Evolutionary conservation across 305 asterid species (phyloP).

Genomic region (Andrographis paniculata): DNA sequence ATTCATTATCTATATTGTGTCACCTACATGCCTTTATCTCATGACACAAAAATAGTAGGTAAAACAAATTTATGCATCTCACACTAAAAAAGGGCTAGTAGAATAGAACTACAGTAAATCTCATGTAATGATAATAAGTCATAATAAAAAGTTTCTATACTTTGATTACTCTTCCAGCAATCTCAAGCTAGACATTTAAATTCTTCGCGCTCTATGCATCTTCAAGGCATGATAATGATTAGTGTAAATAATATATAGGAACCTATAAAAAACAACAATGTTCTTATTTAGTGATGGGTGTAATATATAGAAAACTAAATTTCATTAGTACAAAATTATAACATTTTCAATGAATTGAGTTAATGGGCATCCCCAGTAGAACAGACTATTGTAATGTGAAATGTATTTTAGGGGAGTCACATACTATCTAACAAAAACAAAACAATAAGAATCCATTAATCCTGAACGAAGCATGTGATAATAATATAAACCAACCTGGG

Average conservation of each 20-base stretch:
- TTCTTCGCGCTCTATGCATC: constrained; percentile 67
- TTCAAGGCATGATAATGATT: constrained; percentile 65
- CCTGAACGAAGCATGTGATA: background rate
- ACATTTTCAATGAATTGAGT: constrained; percentile 52
- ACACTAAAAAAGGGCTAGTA: background rate
- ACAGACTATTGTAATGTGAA: constrained; percentile 6
- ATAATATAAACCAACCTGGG: background rate
- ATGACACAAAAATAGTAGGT: too few relatives aligned
- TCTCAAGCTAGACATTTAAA: constrained; percentile 61
- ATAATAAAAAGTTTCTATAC: constrained; percentile 20
- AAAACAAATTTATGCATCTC: constrained; percentile 10
- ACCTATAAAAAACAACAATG: constrained; percentile 6
- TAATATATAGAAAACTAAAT: constrained; percentile 18
- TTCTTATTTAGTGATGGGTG: background rate
- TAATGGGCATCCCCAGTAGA: constrained; percentile 62
- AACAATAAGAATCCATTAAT: background rate
- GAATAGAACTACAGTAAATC: too few relatives aligned
- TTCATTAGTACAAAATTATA: constrained; percentile 63
- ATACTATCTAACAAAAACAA: background rate
- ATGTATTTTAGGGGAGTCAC: background rate
- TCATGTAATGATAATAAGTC: too few relatives aligned
- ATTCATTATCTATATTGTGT: too few relatives aligned
- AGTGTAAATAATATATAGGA: constrained; percentile 9
- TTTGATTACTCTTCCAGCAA: constrained; percentile 67
- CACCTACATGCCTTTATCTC: too few relatives aligned